Evolutionary conservation across 2,329 filamentous ascomycete species (phyloP).

Genomic region (Hymenoscyphus fructigenus): DNA sequence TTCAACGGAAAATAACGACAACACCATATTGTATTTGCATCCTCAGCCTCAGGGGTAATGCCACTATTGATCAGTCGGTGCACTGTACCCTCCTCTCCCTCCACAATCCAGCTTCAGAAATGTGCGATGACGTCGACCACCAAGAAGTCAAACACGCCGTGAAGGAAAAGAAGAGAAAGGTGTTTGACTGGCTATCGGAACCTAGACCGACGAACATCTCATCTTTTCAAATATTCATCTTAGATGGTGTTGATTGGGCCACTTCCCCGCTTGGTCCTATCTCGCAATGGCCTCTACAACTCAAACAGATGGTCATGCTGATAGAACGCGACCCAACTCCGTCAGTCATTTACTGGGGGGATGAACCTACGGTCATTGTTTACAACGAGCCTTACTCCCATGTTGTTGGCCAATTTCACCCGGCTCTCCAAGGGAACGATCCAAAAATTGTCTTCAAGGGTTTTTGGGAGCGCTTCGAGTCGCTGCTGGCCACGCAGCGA

Average conservation of each 20-base stretch:
- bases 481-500: conserved; percentile 32
- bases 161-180: conserved; percentile 8
- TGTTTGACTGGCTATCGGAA: conserved; percentile 28
- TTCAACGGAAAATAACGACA: no score
- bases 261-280: conserved; percentile 43
- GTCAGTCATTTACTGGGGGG: conserved; percentile 39
- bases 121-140: neutral
- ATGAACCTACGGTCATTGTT: conserved; percentile 31
- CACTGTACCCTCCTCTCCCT: neutral
- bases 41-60: no score
- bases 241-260: conserved; percentile 41
- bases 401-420: conserved; percentile 37
- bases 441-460: conserved; percentile 42
- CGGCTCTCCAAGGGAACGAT: conserved; percentile 36
- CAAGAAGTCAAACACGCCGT: neutral
- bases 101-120: neutral
- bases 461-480: conserved; percentile 37
- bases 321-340: conserved; percentile 39
- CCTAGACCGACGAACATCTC: conserved; percentile 19
- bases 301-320: conserved; percentile 41
- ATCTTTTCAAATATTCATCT: conserved; percentile 32
- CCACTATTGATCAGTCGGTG: no score
- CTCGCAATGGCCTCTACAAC: conserved; percentile 40
- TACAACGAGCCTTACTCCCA: conserved; percentile 40
- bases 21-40: no score